Base-by-base conservation (phyloP, 164 flowering plant species). In the Vitis rotundifolia region DNA sequence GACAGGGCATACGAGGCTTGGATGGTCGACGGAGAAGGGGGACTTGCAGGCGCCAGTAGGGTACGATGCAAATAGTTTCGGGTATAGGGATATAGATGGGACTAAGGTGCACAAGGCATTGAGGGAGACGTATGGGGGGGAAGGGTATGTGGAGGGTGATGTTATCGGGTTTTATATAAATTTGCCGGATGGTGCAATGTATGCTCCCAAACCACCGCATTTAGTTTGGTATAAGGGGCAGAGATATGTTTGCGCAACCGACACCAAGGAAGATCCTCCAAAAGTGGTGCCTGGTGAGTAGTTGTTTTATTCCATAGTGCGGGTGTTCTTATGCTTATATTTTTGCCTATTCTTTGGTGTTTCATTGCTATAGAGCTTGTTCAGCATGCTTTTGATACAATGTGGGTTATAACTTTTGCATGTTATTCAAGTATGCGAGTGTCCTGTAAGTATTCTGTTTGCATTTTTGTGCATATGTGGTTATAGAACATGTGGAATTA, bases 11-110 rank as follows among this genome's bases (percentile, higher is more conserved):
- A 90, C 95, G 2, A 82, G 99, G 69, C 79, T 96, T 0, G 99
- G 99, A n/a, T 96, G 97, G 95, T 81, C 97, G 10, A 93, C 85
- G 9, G 97, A 93, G 79, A 93, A 91, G 52, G 99, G 98, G 72
- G 98, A 96, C 69, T 82, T 96, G 86, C 99, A 96, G 83, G 98
- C 97, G 1, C 99, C 99, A 0, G 99, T 96, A 4, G 99, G 99
- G 49, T 96, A 90, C 49, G 98, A 93, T 82, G 91, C 74, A 16
- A 87, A 89, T 63, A 92, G 99, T 77, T 96, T 82, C 61, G 99
- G 92, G 62, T 93, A 90, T 68, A 85, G 99, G 73, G 99, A 96
- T 69, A 70, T 93, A 66, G 99, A 96, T 83, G 99, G 99, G 68
- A 81, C 90, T 69, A 96, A 87, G 77, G 77, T 91, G 57, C 93